Conservation (phyloP, 306 rosid species). For the Vigna nakashimae region DNA sequence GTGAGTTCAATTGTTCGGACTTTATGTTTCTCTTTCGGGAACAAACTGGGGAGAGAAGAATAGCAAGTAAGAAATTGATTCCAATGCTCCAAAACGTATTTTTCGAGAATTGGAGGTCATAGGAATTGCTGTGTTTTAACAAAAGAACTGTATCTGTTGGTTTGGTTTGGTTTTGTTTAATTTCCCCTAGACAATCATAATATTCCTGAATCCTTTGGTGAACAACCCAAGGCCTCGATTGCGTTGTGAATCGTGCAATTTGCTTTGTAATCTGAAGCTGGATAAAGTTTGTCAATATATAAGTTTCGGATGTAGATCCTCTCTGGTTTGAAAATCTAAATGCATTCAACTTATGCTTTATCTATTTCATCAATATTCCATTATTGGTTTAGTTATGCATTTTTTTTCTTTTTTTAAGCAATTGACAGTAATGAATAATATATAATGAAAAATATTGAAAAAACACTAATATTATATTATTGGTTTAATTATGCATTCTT, state of each 20-base stretch:
- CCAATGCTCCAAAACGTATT: background rate
- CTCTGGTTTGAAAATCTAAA: no score
- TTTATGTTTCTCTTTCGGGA: background rate
- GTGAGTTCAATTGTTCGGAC: no score
- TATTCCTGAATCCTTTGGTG: constrained; percentile 8
- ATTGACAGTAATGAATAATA: no score
- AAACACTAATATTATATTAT: no score
- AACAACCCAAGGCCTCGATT: background rate
- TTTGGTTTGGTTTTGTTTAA: background rate
- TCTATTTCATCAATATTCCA: no score
- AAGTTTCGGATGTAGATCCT: no score
- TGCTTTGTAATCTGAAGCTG: background rate
- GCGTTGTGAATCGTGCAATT: constrained; percentile 4
- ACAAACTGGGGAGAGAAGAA: background rate
- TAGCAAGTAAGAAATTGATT: background rate
- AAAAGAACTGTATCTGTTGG: background rate
- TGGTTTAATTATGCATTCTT: no score
- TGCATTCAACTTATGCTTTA: no score
- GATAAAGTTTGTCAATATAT: background rate
- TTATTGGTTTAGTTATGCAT: no score
- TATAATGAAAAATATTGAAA: no score
- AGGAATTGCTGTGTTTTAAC: background rate
- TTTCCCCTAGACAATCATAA: constrained; percentile 28
- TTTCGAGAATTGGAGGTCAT: background rate
- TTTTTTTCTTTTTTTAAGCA: no score